Base-by-base conservation (phyloP, 179 eudicot species). In the Pouteria campechiana region DNA sequence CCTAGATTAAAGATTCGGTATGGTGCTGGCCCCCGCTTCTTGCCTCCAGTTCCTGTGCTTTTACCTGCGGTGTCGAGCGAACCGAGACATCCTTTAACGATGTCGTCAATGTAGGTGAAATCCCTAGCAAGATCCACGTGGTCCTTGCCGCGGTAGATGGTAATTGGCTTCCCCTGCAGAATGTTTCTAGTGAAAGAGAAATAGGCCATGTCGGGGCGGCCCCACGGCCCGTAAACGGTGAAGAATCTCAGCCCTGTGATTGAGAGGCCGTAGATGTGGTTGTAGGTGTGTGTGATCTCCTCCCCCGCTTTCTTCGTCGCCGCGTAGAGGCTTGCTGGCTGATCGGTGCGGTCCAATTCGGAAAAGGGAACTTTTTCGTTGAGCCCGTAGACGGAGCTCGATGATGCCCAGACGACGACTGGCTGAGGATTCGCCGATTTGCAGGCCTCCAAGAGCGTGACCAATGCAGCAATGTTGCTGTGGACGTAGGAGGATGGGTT, bases 151-250 rank as follows among this genome's bases (percentile, higher is more conserved):
- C 68, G 22, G 36, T 59, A 72, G 0, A 72, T 41, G 10, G 74
- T 72, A 5, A 67, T 72, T 3, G 65, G 70, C 30, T 59, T 72
- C 17, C 74, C 68, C 15, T 59, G 65, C 14, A 72, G 12, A 10
- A 72, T 72, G 11, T 63, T 67, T 34, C 55, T 32, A 11, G 70
- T 72, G 18, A 72, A 72, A 1, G 65, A 63, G 46, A 72, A 72
- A 25, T 72, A 72, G 1, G 78, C 78, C 78, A 72, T 72, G 58
- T 72, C 78, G 43, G 78, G 78, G 38, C 78, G 44, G 8, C 78
- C 78, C 78, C 76, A 59, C 27, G 80, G 73, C 17, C 80, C 80
- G 32, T 74, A 74, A 10, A 74, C 80, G 7, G 80, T 74, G 58
- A 74, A 74, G 35, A 74, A 74, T n/a, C 80, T 39, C 39, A 74